Base-by-base conservation (phyloP, 306 rosid species). In the Spatholobus suberectus region DNA sequence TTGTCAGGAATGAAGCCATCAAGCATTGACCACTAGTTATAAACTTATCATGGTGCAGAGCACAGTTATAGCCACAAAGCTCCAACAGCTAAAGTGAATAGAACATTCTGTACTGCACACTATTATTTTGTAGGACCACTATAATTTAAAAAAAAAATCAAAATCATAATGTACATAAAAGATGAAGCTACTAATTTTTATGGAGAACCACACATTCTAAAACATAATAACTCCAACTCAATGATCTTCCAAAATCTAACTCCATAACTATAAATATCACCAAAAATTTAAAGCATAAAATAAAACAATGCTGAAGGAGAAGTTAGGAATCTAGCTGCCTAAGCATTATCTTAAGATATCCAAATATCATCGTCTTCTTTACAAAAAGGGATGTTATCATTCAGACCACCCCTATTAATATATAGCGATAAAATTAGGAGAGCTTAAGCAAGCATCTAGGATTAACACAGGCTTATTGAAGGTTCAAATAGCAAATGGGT, bases 1-100 rank as follows among this genome's bases (percentile, higher is more conserved):
- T 37, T 52, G 57, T 38, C 17, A 54, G 68, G 67, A 52, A 26
- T 17, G 32, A 55, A 54, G 12, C 59, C 46, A 62, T 66, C 59
- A 66, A 26, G 40, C 66, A 52, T 15, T 38, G 27, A 9, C 41
- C 58, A 79, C 27, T 57, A 21, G 51, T 49, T 68, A 51, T 14
- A 23, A n/a, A n/a, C n/a, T n/a, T n/a, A n/a, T n/a, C n/a, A 68
- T 13, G 52, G 57, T 24, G 8, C 57, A 34, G 17, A 23, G 72
- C 35, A 58, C 18, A 73, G 20, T 27, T 54, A 18, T 27, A 75
- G 21, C 54, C 78, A 15, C 65, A 76, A 76, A 43, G 29, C 55
- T 68, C 44, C 63, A 76, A 59, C 40, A 18, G 38, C 26, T 37
- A 76, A 32, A 55, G 61, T 18, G 5, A 46, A 43, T 24, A n/a